phyloP scores from a whole-genome alignment of 441 rosid genomes.

The Corymbia calophylla region DNA sequence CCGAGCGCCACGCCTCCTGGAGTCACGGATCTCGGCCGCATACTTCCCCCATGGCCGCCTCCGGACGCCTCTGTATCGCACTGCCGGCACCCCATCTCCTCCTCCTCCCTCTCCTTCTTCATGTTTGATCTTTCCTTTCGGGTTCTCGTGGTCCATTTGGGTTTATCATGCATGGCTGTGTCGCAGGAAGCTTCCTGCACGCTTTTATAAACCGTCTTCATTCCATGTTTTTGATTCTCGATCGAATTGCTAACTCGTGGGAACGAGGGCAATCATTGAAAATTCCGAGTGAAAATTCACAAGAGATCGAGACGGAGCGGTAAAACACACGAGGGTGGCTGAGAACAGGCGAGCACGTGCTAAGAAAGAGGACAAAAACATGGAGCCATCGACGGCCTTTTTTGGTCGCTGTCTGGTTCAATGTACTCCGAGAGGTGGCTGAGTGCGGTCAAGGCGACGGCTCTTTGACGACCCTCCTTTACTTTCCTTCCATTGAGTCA shows the following conservation, averaged over 20 bases:
- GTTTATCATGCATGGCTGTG: not conserved
- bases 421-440: not conserved
- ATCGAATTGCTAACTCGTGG: not conserved
- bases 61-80: not conserved
- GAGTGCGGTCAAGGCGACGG: not conserved
- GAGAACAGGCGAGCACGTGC: not conserved
- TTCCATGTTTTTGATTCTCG: not conserved
- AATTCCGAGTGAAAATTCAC: not conserved
- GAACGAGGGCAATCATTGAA: not conserved
- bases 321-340: not conserved
- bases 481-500: not conserved
- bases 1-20: not conserved
- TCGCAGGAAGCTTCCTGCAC: not conserved
- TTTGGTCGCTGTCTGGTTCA: too few relatives aligned
- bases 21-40: not conserved
- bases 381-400: not conserved
- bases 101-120: not conserved
- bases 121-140: not conserved
- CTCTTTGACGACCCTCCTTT: not conserved
- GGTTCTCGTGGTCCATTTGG: not conserved
- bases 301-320: not conserved
- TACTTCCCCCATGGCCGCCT: not conserved
- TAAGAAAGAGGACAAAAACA: accelerated
- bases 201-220: not conserved
- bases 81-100: not conserved